A percentile compares a stretch with the other conserved stretches of the same genome.
These are phyloP conservation scores for Simmondsia chinensis DNA, from an alignment of 148 eudicot genomes.

Conservation along the genomic window DNA sequence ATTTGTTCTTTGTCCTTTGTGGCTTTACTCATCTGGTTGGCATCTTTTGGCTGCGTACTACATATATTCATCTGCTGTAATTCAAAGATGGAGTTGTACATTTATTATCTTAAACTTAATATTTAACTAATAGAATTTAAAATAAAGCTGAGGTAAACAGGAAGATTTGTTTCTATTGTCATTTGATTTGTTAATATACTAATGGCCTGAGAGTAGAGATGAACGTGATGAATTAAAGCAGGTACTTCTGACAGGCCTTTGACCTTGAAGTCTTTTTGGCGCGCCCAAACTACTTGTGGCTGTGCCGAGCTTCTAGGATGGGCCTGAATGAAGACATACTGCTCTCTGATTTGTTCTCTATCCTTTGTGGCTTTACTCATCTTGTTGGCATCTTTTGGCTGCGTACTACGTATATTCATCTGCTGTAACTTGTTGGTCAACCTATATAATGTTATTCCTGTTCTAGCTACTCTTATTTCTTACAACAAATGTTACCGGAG, in stretches of 20 bases:
- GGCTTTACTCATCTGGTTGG: too few species aligned
- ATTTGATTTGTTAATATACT: too few species aligned
- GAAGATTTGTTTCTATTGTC: neutral
- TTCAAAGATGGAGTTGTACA: too few species aligned
- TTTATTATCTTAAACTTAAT: too few species aligned
- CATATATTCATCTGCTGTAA: too few species aligned
- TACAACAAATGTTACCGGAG: too few species aligned
- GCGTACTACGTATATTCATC: too few species aligned
- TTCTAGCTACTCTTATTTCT: too few species aligned
- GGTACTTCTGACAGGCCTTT: slow-evolving; percentile 30
- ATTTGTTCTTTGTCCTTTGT: too few species aligned
- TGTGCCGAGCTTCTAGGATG: slow-evolving; percentile 24
- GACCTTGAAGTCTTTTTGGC: slow-evolving; percentile 20
- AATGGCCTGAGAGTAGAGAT: slow-evolving; percentile 16
- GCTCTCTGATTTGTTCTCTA: slow-evolving; percentile 25
- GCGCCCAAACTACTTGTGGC: slow-evolving; percentile 26
- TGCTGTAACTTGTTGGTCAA: too few species aligned
- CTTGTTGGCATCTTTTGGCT: neutral
- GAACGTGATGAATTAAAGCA: slow-evolving; percentile 23
- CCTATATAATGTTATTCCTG: too few species aligned
- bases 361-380: neutral
- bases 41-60: too few species aligned
- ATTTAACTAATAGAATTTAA: neutral
- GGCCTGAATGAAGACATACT: slow-evolving; percentile 24
- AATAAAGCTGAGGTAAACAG: neutral